Evolutionary conservation across 1,284 basidiomycete genomes (phyloP).

Genomic region (Ganoderma meredithae): DNA sequence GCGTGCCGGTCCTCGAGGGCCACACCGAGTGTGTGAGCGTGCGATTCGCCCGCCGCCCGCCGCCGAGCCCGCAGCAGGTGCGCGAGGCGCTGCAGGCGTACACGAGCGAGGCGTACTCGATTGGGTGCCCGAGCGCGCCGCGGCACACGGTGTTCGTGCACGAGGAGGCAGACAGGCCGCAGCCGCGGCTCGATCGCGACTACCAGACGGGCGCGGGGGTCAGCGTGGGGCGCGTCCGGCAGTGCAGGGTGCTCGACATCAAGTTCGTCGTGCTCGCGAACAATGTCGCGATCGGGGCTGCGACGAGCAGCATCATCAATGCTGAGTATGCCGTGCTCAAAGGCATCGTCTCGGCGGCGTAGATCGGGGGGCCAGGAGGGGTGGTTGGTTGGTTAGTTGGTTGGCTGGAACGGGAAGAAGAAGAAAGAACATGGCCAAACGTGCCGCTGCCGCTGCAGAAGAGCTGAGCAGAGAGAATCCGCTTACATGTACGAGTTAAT

Average conservation of each 20-base stretch:
- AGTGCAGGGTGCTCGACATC: constrained; percentile 93
- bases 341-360: constrained; percentile 61
- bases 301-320: constrained; percentile 97
- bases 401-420: background rate
- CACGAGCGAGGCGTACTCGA: constrained; percentile 81
- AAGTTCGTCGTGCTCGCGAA: constrained; percentile 96
- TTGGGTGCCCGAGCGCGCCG: constrained; percentile 89
- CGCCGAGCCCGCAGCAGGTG: constrained; percentile 90
- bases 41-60: constrained; percentile 81
- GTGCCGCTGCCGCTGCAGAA: background rate
- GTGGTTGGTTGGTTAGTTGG: background rate
- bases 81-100: constrained; percentile 82
- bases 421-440: background rate
- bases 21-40: constrained; percentile 94
- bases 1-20: constrained; percentile 83
- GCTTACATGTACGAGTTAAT: constrained; percentile 34
- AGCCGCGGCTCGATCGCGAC: constrained; percentile 92
- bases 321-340: constrained; percentile 94
- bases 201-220: constrained; percentile 94
- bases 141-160: constrained; percentile 90
- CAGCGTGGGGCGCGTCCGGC: constrained; percentile 89
- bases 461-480: constrained; percentile 8
- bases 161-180: constrained; percentile 92
- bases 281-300: constrained; percentile 96
- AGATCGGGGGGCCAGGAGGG: constrained; percentile 7